These are phyloP conservation scores for Xylariaceae sp. DNA, from an alignment of 2,329 filamentous ascomycete genomes.

Conservation along the genomic window DNA sequence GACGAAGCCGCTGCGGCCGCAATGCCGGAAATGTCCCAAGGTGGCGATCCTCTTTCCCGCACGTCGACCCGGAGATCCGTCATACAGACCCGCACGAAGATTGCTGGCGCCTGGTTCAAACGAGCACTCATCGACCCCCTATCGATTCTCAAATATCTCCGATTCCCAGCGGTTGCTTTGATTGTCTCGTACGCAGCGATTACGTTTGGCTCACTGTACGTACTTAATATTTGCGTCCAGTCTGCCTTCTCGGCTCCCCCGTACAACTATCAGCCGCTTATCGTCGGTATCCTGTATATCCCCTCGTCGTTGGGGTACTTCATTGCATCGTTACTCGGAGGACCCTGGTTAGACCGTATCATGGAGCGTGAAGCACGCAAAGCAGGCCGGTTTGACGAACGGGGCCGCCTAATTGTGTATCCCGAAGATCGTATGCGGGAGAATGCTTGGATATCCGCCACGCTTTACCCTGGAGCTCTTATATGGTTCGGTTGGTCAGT, in stretches of 20 bases:
- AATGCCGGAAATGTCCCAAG: background rate
- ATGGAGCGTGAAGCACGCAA: slow-evolving; percentile 73
- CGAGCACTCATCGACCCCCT: slow-evolving; percentile 69
- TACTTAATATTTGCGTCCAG: slow-evolving; percentile 75
- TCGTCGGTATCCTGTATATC: slow-evolving; percentile 74
- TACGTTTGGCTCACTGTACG: slow-evolving; percentile 70
- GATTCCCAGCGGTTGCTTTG: slow-evolving; percentile 68
- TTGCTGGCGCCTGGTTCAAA: slow-evolving; percentile 50
- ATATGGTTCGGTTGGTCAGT: slow-evolving; percentile 76
- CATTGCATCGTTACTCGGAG: slow-evolving; percentile 63
- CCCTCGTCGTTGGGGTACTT: slow-evolving; percentile 72
- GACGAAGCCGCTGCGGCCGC: background rate
- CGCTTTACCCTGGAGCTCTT: slow-evolving; percentile 65
- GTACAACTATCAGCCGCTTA: slow-evolving; percentile 64
- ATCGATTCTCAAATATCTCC: slow-evolving; percentile 65
- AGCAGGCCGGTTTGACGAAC: slow-evolving; percentile 63
- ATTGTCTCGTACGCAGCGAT: slow-evolving; percentile 72
- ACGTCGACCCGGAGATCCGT: slow-evolving; percentile 61
- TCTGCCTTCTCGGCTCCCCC: slow-evolving; percentile 62
- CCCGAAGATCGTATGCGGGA: slow-evolving; percentile 81
- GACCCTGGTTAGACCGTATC: slow-evolving; percentile 74
- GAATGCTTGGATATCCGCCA: slow-evolving; percentile 72
- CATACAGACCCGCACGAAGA: slow-evolving; percentile 52
- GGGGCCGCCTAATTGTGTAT: slow-evolving; percentile 62
- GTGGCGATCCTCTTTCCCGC: slow-evolving; percentile 35